phyloP scores from a whole-genome alignment of 805 yeast genomes.

The Zygoascus biomembranicola region DNA sequence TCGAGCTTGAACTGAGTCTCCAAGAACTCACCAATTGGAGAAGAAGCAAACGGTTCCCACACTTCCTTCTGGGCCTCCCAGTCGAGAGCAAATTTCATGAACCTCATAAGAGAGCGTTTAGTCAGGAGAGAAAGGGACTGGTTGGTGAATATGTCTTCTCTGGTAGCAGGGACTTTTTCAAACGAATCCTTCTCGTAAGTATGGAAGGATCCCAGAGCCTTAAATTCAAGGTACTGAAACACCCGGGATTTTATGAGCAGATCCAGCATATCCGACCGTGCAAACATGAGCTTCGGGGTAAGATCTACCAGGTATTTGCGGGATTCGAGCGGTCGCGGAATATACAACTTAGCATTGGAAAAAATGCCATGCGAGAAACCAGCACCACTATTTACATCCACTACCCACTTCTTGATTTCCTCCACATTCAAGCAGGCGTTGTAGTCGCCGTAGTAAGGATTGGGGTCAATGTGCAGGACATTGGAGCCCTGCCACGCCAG shows the following conservation, averaged over 20 bases:
- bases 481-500: slow-evolving; percentile 97
- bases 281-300: slow-evolving; percentile 79
- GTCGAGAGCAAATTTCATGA: slow-evolving; percentile 74
- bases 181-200: slow-evolving; percentile 90
- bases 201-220: slow-evolving; percentile 79
- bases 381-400: slow-evolving; percentile 44
- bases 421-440: slow-evolving; percentile 81
- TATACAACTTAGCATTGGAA: slow-evolving; percentile 69
- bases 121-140: slow-evolving; percentile 65
- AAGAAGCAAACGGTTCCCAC: slow-evolving; percentile 48
- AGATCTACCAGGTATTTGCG: slow-evolving; percentile 82
- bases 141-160: slow-evolving; percentile 90
- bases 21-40: slow-evolving; percentile 54
- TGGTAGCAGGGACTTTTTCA: slow-evolving; percentile 76
- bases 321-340: slow-evolving; percentile 58
- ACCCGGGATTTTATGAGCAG: slow-evolving; percentile 78
- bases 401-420: slow-evolving; percentile 78
- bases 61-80: slow-evolving; percentile 52
- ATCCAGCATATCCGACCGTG: slow-evolving; percentile 78
- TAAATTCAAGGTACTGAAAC: slow-evolving; percentile 85
- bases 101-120: slow-evolving; percentile 82
- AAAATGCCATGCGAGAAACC: slow-evolving; percentile 33
- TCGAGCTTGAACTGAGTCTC: slow-evolving; percentile 60
- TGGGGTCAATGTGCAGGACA: slow-evolving; percentile 82
- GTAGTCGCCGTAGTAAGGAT: slow-evolving; percentile 82